Evolutionary conservation across 371 early-diverging fungal genomes (phyloP), one percentile per base, ranked within the genome.

Genomic region (Catenaria anguillulae): DNA sequence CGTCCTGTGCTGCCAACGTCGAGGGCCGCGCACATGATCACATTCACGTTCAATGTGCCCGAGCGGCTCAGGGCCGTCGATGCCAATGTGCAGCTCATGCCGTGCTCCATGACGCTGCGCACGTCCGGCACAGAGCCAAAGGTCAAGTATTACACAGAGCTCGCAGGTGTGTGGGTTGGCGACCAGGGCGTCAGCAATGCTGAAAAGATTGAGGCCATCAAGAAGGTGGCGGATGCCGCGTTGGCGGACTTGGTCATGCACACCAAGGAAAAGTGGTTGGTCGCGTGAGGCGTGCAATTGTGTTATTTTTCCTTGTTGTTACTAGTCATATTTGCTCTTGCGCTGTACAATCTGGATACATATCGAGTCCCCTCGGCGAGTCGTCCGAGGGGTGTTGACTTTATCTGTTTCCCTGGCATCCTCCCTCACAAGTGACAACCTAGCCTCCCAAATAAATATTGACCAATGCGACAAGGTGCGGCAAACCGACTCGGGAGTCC

Each of bases 61-160:
- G 29, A 21, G 17, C 10, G 1, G 2, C 21, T 31, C 6, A 21
- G 17, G 19, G 50, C 36, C 0, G n/a, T n/a, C n/a, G n/a, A n/a
- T n/a, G 6, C 31, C 86, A 60, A 89, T 88, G 2, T 72, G 87
- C 65, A 77, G 89, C 29, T 33, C 17, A 21, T 33, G 43, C 8
- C 33, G 17, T 21, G 19, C 33, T 23, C 50, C 4, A 17, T 62
- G 4, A 62, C 19, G 55, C 55, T 63, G 35, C n/a, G 61, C 46
- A 66, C 55, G 62, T 77, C 84, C 63, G 95, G 95, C 21, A 95
- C 96, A 2, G 95, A 94, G 69, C 94, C 95, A 59, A 93, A 95
- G 72, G 86, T 96, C 73, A 96, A 96, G 73, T 96, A 88, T 69
- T 96, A 96, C 65, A 76, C 84, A 33, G 97, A 94, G 66, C 76